A percentile compares a stretch with the other conserved stretches of the same genome.
These are phyloP conservation scores for Backusella tarrabulga DNA, from an alignment of 192 early-diverging fungal species.

Conservation along the genomic window DNA sequence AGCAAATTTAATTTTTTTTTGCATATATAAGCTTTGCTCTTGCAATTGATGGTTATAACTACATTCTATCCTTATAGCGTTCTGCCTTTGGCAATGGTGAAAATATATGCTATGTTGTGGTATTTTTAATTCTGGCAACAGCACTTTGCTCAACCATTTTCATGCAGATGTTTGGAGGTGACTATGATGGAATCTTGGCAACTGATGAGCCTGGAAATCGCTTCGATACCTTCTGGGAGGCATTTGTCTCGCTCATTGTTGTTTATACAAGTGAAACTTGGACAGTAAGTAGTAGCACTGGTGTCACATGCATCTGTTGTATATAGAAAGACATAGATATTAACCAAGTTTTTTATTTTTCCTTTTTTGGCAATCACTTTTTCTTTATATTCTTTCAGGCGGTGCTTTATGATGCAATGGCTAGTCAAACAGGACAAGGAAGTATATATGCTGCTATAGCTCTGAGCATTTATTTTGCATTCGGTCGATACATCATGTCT, in stretches of 20 bases:
- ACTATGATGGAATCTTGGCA: constrained; percentile 16
- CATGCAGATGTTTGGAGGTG: constrained; percentile 40
- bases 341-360: not conserved
- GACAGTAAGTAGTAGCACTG: constrained; percentile 19
- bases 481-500: constrained; percentile 51
- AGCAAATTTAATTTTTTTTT: not conserved
- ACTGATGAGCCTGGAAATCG: constrained; percentile 8
- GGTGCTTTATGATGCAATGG: constrained; percentile 50
- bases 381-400: constrained; percentile 22
- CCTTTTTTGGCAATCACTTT: too few relatives aligned
- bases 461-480: constrained; percentile 43
- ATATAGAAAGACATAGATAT: not conserved
- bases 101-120: constrained; percentile 29
- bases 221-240: constrained; percentile 37
- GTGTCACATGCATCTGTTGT: not conserved
- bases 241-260: constrained; percentile 28
- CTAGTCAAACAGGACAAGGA: constrained; percentile 34
- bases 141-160: constrained; percentile 27
- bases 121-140: constrained; percentile 30
- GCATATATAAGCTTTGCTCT: not conserved
- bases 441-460: constrained; percentile 42
- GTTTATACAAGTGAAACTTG: constrained; percentile 37
- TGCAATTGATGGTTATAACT: not conserved
- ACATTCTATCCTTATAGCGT: not conserved
- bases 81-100: constrained; percentile 34